Evolutionary conservation across 768 basidiomycete species (phyloP), one percentile per base, ranked within the genome.

Genomic region (Clitopilus hobsonii): DNA sequence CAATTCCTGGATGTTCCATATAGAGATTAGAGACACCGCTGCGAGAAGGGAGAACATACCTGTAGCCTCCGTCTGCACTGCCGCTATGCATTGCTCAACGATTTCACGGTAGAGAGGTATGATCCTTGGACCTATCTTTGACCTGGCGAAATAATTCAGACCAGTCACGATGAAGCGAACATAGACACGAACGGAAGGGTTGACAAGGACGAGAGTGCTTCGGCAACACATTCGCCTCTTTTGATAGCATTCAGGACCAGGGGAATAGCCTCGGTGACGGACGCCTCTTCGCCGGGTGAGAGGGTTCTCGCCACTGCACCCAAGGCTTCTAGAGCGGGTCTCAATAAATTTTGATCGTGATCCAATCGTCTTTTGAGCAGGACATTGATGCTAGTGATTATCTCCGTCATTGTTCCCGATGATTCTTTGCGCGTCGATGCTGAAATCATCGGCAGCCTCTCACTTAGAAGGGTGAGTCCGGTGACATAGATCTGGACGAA

Each of bases 51-150:
- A 36, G 32, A 36, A 36, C 32, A 3, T 14, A 36, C 32, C 32
- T 14, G 32, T 4, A 14, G 13, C 32, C 38, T 79, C 75, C 18
- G 5, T 18, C 10, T 72, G 76, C 47, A 86, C 70, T 25, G 83
- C 65, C 20, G 67, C 54, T 28, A 84, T 71, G 55, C 82, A 82
- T 52, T 84, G 76, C 4, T 82, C 69, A 14, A 89, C 79, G 47
- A 95, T 81, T 13, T 83, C 78, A 52, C 83, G 83, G 71, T 97
- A 87, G 69, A 84, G 79, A 4, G 96, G 93, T 50, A 99, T 93
- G 50, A 94, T 77, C 0, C 96, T 86, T 10, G 95, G 92, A 0
- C 91, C 93, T 20, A 98, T 80, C 47, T 86, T 84, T 18, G 76
- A 67, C 18, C 93, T 96, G 62, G 45, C 29, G 45, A 55, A 38